Base-by-base conservation (phyloP, 176 grass and related monocot genomes). In the Rhynchospora pubera region DNA sequence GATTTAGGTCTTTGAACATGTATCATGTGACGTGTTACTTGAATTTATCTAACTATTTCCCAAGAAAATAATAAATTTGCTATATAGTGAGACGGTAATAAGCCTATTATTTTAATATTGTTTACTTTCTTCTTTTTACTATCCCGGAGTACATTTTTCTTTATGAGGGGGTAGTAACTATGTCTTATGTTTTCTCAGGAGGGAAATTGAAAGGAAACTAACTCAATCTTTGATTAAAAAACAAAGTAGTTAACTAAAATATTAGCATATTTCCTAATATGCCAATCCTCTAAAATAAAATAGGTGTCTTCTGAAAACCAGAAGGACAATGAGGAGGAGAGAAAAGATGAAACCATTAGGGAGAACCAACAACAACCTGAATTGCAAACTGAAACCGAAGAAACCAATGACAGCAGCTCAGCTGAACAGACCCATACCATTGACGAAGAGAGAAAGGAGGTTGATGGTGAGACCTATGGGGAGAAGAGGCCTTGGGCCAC, bases 401-500 rank as follows among this genome's bases (percentile, higher is more conserved):
- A 56, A 87, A 15, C 45, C 30, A 52, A 16, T 19, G 73, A 80
- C 26, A 79, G 62, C 53, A 84, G 61, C 21, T 32, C 10, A 19
- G 21, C 15, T 58, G 7, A 51, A 42, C 80, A 65, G 52, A 75
- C 9, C 62, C 18, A 8, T 61, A 30, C 61, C 3, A 16, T 58
- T 10, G 88, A 77, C 9, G 86, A 83, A 9, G 84, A 63, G 8
- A 82, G 21, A 77, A 23, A 56, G 12, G 87, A 83, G 53, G 72
- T 48, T 14, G 65, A 14, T 6, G 42, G 73, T 44, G 65, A 57
- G 5, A 77, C 62, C 82, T 4, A 53, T 16, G 86, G 58, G 3
- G 79, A 85, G 18, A 87, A 89, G 15, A 88, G 9, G 65, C 67
- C 84, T 42, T 93, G 95, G 92, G 87, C 74, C 2, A 98, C 90